These are phyloP conservation scores for Phaeoacremonium minimum DNA, from an alignment of 2,329 filamentous ascomycete genomes.

Conservation along the genomic window DNA sequence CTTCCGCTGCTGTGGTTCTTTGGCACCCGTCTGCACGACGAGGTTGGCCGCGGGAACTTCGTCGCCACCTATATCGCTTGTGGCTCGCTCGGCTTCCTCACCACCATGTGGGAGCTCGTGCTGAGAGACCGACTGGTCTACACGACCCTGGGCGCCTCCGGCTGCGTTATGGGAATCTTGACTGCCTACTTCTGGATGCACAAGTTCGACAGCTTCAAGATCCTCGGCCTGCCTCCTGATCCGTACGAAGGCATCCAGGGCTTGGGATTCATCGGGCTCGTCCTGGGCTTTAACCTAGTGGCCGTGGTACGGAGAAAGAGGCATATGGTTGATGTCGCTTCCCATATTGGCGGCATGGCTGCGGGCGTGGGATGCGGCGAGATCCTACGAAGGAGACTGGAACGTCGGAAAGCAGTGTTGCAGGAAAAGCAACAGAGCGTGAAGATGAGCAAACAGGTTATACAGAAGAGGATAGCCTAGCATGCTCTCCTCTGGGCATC, in stretches of 20 bases:
- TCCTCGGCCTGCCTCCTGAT: conserved; percentile 54
- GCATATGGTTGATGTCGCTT: conserved; percentile 43
- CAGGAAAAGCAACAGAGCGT: neutral
- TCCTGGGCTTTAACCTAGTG: conserved; percentile 45
- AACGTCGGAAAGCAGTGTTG: no score
- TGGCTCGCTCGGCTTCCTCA: conserved; percentile 54
- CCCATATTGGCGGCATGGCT: conserved; percentile 48
- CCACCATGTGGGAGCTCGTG: conserved; percentile 49
- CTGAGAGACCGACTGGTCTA: conserved; percentile 37
- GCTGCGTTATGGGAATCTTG: conserved; percentile 56
- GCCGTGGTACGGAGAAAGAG: conserved; percentile 36
- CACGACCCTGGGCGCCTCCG: conserved; percentile 63
- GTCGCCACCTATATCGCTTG: conserved; percentile 61
- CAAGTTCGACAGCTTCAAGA: conserved; percentile 49
- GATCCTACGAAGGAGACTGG: conserved; percentile 24
- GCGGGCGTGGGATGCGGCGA: conserved; percentile 38
- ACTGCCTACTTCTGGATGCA: conserved; percentile 60
- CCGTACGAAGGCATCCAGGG: conserved; percentile 47
- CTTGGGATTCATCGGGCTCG: conserved; percentile 46
- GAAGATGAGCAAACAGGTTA: neutral
- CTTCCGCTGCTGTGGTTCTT: conserved; percentile 63
- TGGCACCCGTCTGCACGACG: conserved; percentile 64
- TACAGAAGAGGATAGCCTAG: no score
- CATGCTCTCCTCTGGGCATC: no score
- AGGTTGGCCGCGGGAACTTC: conserved; percentile 65